A percentile compares a stretch with the other conserved stretches of the same genome.
Conservation (phyloP, 108 stramenopile genomes). For the Chaetoceros muelleri region DNA sequence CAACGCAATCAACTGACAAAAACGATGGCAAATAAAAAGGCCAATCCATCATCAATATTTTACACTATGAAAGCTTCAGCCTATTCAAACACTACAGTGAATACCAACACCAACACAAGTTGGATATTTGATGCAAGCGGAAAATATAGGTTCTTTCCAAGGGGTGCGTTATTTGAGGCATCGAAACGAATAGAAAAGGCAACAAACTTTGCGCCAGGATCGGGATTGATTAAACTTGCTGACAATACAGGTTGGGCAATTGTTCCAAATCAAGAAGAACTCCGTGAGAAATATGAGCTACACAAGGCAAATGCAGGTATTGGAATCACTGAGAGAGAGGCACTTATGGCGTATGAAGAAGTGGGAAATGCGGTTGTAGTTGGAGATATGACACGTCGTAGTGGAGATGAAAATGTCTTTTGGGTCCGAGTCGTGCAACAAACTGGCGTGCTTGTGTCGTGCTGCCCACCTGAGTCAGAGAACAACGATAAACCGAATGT, state of each 20-base stretch:
- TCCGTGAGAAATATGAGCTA: constrained; percentile 42
- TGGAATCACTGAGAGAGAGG: constrained; percentile 29
- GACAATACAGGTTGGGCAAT: constrained; percentile 85
- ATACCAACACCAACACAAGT: constrained; percentile 32
- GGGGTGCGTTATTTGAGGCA: constrained; percentile 79
- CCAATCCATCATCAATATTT: constrained; percentile 30
- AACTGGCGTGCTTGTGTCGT: constrained; percentile 45
- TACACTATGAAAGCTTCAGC: constrained; percentile 33
- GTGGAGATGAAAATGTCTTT: constrained; percentile 14
- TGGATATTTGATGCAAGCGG: constrained; percentile 31
- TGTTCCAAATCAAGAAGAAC: constrained; percentile 51
- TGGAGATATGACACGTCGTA: constrained; percentile 9
- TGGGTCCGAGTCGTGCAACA: constrained; percentile 53
- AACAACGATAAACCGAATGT: constrained; percentile 6
- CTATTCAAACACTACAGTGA: constrained; percentile 41
- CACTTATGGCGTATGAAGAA: constrained; percentile 49
- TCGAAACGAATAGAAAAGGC: constrained; percentile 57
- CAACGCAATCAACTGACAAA: constrained; percentile 7
- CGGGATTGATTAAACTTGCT: constrained; percentile 65
- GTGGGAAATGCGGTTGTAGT: constrained; percentile 60
- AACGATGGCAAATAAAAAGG: background rate
- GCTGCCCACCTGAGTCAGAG: constrained; percentile 30
- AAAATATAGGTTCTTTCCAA: constrained; percentile 41
- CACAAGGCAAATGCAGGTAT: constrained; percentile 16
- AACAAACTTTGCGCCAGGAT: constrained; percentile 48